These are phyloP conservation scores for Wallacemonas sp. DNA, from an alignment of 208 protist genomes.

Conservation along the genomic window DNA sequence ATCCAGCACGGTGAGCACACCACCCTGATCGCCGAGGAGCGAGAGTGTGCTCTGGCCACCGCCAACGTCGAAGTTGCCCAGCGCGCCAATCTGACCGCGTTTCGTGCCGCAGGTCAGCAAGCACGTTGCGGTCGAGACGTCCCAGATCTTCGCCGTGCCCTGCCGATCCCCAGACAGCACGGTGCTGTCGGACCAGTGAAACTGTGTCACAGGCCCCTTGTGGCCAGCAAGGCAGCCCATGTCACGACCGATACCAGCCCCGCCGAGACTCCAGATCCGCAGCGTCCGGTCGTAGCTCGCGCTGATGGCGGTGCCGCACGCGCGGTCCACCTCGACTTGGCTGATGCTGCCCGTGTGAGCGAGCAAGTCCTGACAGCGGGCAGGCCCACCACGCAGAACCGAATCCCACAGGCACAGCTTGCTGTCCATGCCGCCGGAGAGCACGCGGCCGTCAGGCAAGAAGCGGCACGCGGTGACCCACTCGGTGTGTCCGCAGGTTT, in stretches of 20 bases:
- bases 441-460: constrained; percentile 57
- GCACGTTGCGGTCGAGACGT: constrained; percentile 59
- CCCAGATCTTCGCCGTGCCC: constrained; percentile 76
- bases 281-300: constrained; percentile 87
- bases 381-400: constrained; percentile 27
- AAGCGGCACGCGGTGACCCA: constrained; percentile 88
- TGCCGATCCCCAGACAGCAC: constrained; percentile 82
- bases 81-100: constrained; percentile 66
- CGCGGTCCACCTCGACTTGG: constrained; percentile 67
- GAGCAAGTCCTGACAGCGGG: constrained; percentile 76
- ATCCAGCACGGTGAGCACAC: constrained; percentile 71
- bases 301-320: constrained; percentile 41
- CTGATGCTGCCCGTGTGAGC: constrained; percentile 83
- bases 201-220: constrained; percentile 76
- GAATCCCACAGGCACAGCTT: constrained; percentile 90
- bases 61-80: constrained; percentile 44
- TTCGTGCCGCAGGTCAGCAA: constrained; percentile 51
- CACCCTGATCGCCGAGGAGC: constrained; percentile 74
- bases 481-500: constrained; percentile 82
- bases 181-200: constrained; percentile 60
- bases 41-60: constrained; percentile 35
- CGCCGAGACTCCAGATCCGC: constrained; percentile 70
- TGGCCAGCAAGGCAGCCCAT: constrained; percentile 70
- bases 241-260: constrained; percentile 29
- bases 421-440: constrained; percentile 90